A percentile compares a stretch with the other conserved stretches of the same genome.
Conservation (phyloP, 306 rosid genomes). For the Aeschynomene evenia region DNA sequence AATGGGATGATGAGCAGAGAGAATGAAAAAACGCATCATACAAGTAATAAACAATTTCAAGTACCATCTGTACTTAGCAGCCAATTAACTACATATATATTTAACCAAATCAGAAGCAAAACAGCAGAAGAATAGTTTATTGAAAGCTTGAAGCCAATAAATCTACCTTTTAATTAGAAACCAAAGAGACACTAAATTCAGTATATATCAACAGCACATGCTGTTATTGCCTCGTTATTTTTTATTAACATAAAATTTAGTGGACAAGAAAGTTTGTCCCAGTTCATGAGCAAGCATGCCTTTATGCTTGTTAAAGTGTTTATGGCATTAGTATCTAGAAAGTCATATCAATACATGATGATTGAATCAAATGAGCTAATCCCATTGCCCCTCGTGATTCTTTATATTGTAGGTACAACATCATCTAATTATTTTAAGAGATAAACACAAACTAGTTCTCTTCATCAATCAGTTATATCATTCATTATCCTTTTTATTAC, state of each 20-base stretch:
- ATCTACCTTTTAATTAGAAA: background rate
- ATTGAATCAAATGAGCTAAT: too few relatives aligned
- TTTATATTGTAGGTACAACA: too few relatives aligned
- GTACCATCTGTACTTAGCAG: slow-evolving; percentile 57
- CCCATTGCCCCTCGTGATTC: too few relatives aligned
- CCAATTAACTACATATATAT: slow-evolving; percentile 43
- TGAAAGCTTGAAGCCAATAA: background rate
- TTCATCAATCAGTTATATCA: too few relatives aligned
- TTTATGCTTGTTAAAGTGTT: too few relatives aligned
- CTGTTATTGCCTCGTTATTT: slow-evolving; percentile 57
- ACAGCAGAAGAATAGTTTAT: background rate
- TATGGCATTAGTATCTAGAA: too few relatives aligned
- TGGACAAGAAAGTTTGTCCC: too few relatives aligned
- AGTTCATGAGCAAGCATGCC: too few relatives aligned
- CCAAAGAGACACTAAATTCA: slow-evolving; percentile 20
- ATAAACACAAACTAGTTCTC: too few relatives aligned
- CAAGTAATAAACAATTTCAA: background rate
- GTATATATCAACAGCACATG: slow-evolving; percentile 24
- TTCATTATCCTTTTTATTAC: too few relatives aligned
- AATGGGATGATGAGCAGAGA: background rate
- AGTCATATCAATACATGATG: too few relatives aligned
- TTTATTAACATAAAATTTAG: slow-evolving; percentile 40
- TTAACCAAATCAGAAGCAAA: slow-evolving; percentile 36
- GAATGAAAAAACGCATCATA: background rate
- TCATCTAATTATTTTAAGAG: too few relatives aligned